Base-by-base conservation (phyloP, 1,284 basidiomycete genomes). In the Takashimella koratensis region DNA sequence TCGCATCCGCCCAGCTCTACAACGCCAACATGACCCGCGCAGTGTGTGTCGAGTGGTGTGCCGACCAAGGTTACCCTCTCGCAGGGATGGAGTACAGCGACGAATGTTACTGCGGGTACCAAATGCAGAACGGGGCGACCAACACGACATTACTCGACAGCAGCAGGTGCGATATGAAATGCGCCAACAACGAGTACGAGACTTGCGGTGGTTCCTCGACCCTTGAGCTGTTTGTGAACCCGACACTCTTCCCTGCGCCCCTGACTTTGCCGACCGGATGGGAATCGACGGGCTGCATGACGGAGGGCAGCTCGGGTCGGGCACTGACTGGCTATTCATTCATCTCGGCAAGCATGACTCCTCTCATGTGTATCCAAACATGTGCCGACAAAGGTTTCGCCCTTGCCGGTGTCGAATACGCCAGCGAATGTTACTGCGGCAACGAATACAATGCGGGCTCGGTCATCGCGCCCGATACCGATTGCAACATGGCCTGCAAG, bases 181-280 rank as follows among this genome's bases (percentile, higher is more conserved):
- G 72, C 46, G 53, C 58, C 26, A 63, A 57, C 45, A 64, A 68
- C 53, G 30, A 26, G 3, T 47, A 63, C 43, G 65, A 71, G 55
- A 66, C 56, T 27, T 74, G 72, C 53, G 72, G 72, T 51, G 72
- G 70, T 10, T 54, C 56, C 8, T 39, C 57, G 12, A 65, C 64
- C 20, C 52, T 82, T 57, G 79, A 78, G 30, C 64, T 80, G 11
- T 78, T 81, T 75, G 79, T 78, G 67, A 82, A 79, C 60, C 77
- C 80, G 3, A 51, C 43, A 36, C 55, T 53, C 22, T 50, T 30
- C 23, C 44, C 47, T 20, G 39, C 54, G 42, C 62, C 64, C 59
- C 52, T 36, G 8, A 16, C 8, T 36, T 36, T 36, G 16, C 59
- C 65, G 20, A 53, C 59, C 27, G 68, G 68, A 39, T 70, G 67